Evolutionary conservation across 139 green algal species (phyloP).

Genomic region (Eudorina sp.): DNA sequence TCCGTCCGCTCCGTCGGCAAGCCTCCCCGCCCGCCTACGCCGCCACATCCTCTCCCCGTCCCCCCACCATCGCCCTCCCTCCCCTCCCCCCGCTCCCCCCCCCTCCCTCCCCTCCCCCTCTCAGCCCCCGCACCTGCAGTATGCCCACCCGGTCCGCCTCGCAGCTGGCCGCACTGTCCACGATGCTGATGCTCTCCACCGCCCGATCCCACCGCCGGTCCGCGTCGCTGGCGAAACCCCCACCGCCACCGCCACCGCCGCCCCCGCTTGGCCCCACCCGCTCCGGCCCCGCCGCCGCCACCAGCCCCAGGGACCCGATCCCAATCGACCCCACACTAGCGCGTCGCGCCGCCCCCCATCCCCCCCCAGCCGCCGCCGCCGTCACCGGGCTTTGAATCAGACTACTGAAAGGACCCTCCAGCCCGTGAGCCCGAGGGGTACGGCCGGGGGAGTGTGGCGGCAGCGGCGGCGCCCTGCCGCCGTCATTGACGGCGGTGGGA

Average conservation of each 20-base stretch:
- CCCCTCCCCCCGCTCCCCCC: neutral
- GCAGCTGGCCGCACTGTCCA: neutral
- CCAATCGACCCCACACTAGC: no score
- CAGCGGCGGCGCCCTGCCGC: no score
- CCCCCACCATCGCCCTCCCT: neutral
- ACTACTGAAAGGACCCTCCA: no score
- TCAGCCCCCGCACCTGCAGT: neutral
- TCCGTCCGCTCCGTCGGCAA: neutral
- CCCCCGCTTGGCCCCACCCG: no score
- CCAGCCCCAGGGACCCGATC: no score
- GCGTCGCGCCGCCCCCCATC: no score
- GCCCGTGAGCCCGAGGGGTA: no score
- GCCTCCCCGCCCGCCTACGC: neutral
- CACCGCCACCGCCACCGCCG: neutral
- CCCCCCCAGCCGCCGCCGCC: no score
- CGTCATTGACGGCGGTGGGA: no score
- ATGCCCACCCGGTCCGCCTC: constrained; percentile 29
- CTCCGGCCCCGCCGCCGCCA: no score
- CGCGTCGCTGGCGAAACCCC: neutral
- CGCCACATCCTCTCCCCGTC: neutral
- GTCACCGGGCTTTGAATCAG: no score
- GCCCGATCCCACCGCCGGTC: neutral
- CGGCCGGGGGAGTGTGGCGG: no score
- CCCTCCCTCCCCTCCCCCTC: neutral
- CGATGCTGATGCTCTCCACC: constrained; percentile 3